A percentile compares a stretch with the other conserved stretches of the same genome.
phyloP scores from a whole-genome alignment of 2,329 filamentous ascomycete species.

The Calonectria ilicicola region DNA sequence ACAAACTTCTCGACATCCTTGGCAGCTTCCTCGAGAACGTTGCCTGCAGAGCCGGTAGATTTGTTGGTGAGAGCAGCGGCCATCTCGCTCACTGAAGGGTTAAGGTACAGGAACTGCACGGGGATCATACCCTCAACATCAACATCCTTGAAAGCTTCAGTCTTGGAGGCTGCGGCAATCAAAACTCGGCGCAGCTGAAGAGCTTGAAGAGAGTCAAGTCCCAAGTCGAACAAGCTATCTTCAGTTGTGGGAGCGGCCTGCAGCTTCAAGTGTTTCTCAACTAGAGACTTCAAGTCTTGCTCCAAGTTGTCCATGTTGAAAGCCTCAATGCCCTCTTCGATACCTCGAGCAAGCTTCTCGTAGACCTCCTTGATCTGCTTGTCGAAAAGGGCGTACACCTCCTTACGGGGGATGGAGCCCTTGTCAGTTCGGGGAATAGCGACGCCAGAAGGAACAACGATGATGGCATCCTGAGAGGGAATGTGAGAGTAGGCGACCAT shows the following conservation, averaged over 20 bases:
- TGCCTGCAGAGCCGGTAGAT: background rate
- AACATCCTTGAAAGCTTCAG: constrained; percentile 23
- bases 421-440: constrained; percentile 40
- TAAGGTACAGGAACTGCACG: constrained; percentile 33
- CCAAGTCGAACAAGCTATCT: constrained; percentile 29
- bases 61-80: constrained; percentile 16
- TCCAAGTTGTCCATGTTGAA: constrained; percentile 27
- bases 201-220: constrained; percentile 29
- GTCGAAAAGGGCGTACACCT: constrained; percentile 32
- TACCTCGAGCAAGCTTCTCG: constrained; percentile 22
- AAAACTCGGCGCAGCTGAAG: constrained; percentile 22
- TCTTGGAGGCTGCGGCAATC: constrained; percentile 25
- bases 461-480: constrained; percentile 34
- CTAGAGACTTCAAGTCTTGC: constrained; percentile 16
- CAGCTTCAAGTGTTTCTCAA: constrained; percentile 19
- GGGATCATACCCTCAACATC: constrained; percentile 28
- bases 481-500: constrained; percentile 36
- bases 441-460: constrained; percentile 23
- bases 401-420: constrained; percentile 38
- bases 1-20: constrained; percentile 15
- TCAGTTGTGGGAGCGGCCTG: constrained; percentile 6
- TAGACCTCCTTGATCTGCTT: constrained; percentile 31
- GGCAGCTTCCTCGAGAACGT: background rate
- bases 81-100: constrained; percentile 28
- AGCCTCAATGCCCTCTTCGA: constrained; percentile 24